Conservation (phyloP, 257 asterid genomes). For the Petunia axillaris region DNA sequence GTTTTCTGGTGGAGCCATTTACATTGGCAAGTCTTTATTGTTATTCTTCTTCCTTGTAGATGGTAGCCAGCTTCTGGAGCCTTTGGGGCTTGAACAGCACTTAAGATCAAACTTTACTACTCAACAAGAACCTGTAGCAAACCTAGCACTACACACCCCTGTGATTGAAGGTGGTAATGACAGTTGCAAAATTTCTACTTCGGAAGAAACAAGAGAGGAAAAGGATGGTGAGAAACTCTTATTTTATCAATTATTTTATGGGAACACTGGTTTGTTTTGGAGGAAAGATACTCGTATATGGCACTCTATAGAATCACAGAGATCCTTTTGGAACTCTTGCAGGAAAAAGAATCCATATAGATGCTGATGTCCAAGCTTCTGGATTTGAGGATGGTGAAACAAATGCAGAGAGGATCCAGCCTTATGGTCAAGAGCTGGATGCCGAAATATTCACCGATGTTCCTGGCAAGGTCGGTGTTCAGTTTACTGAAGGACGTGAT, state of each 20-base stretch:
- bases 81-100: constrained; percentile 43
- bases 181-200: constrained; percentile 34
- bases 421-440: constrained; percentile 40
- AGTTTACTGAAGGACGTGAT: constrained; percentile 32
- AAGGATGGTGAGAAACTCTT: constrained; percentile 54
- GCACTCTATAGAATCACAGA: constrained; percentile 10
- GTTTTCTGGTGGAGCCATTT: constrained; percentile 35
- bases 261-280: constrained; percentile 26
- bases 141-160: constrained; percentile 31
- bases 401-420: constrained; percentile 33
- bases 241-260: constrained; percentile 25
- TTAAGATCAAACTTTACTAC: constrained; percentile 40
- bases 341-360: constrained; percentile 50
- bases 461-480: constrained; percentile 39
- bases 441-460: constrained; percentile 37
- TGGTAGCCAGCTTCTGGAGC: constrained; percentile 45
- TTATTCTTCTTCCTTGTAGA: constrained; percentile 48
- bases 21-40: constrained; percentile 31
- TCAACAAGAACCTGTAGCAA: constrained; percentile 36
- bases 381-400: constrained; percentile 38
- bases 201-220: constrained; percentile 36
- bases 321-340: constrained; percentile 55
- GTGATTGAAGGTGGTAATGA: constrained; percentile 32
- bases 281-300: constrained; percentile 29
- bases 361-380: constrained; percentile 42